Evolutionary conservation across 208 protist genomes (phyloP).

Genomic region (Novymonas esmeraldas): DNA sequence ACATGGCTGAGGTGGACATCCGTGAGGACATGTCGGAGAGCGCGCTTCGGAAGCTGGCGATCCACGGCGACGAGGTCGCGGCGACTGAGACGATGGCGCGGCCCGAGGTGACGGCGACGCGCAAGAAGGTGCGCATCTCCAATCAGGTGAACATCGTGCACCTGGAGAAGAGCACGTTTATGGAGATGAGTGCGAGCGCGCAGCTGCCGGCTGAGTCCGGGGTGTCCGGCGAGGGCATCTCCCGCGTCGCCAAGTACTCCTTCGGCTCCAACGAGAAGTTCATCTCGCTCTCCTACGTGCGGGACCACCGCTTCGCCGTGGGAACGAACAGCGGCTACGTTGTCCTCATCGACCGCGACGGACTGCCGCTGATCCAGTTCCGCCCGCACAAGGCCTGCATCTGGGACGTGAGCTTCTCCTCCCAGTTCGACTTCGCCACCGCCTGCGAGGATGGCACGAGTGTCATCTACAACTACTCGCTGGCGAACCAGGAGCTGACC

Average conservation of each 20-base stretch:
- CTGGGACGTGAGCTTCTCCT: conserved; percentile 87
- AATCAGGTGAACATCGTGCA: conserved; percentile 88
- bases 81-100: conserved; percentile 23
- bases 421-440: conserved; percentile 86
- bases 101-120: conserved; percentile 54
- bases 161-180: conserved; percentile 86
- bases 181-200: conserved; percentile 87
- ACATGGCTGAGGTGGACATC: conserved; percentile 62
- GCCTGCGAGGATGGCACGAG: conserved; percentile 88
- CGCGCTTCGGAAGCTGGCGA: conserved; percentile 40
- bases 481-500: conserved; percentile 72
- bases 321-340: conserved; percentile 90
- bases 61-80: conserved; percentile 54
- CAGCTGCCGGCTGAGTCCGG: conserved; percentile 48
- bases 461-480: conserved; percentile 89
- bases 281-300: conserved; percentile 86
- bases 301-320: conserved; percentile 84
- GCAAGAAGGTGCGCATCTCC: conserved; percentile 83
- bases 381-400: conserved; percentile 89
- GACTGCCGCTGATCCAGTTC: conserved; percentile 88
- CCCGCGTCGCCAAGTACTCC: conserved; percentile 79
- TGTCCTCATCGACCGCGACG: conserved; percentile 83
- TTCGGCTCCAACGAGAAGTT: conserved; percentile 90
- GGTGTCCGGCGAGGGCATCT: conserved; percentile 63
- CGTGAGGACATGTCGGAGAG: conserved; percentile 72